phyloP scores from a whole-genome alignment of 2,329 filamentous ascomycete genomes.

The Onygenales sp. region DNA sequence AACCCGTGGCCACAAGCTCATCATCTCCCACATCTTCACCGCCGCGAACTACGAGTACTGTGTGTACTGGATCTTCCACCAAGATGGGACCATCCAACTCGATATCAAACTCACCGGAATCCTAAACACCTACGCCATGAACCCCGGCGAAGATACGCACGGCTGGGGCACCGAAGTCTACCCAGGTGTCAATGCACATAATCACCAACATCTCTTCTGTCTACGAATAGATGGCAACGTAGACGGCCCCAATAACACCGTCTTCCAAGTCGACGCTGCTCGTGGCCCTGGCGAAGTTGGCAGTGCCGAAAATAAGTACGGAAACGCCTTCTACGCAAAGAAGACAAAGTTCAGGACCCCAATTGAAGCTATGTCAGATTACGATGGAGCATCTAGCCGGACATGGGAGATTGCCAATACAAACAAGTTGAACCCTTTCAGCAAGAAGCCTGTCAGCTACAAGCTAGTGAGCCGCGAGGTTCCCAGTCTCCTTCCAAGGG shows the following conservation, averaged over 20 bases:
- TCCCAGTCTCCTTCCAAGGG: slow-evolving; percentile 67
- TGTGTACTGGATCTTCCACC: slow-evolving; percentile 81
- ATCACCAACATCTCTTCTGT: slow-evolving; percentile 93
- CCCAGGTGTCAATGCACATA: slow-evolving; percentile 84
- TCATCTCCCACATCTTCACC: slow-evolving; percentile 87
- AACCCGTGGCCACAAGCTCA: slow-evolving; percentile 73
- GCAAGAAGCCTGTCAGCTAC: slow-evolving; percentile 74
- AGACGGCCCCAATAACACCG: slow-evolving; percentile 73
- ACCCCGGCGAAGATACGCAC: slow-evolving; percentile 67
- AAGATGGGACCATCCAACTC: slow-evolving; percentile 84
- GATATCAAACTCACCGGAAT: slow-evolving; percentile 90
- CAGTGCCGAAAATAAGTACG: slow-evolving; percentile 73
- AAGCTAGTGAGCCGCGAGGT: slow-evolving; percentile 86
- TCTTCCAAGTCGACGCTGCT: slow-evolving; percentile 73
- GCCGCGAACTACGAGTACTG: slow-evolving; percentile 95
- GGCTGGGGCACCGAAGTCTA: slow-evolving; percentile 92
- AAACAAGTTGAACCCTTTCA: slow-evolving; percentile 74
- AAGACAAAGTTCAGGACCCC: slow-evolving; percentile 70
- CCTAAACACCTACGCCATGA: slow-evolving; percentile 80
- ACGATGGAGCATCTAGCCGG: slow-evolving; percentile 66
- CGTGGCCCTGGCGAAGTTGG: slow-evolving; percentile 65
- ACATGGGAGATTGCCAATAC: slow-evolving; percentile 90
- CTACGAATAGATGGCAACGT: slow-evolving; percentile 79
- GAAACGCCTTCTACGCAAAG: slow-evolving; percentile 81
- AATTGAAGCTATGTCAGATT: slow-evolving; percentile 62